Conservation (phyloP, 2,329 filamentous ascomycete species). For the Penicillium fuscoglaucum region DNA sequence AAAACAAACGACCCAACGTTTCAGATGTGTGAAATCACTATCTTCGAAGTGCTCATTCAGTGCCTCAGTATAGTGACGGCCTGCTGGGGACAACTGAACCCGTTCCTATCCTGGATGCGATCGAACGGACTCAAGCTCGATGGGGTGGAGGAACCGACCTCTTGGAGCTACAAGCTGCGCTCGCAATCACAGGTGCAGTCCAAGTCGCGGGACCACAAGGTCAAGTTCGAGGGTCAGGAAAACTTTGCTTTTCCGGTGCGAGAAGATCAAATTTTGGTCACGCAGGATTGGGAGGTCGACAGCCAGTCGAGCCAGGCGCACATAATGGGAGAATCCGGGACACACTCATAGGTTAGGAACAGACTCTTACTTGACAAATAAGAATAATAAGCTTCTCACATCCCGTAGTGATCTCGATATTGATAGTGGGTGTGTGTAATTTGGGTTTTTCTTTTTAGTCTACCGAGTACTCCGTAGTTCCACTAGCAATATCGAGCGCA, state of each 20-base stretch:
- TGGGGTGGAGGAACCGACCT: slow-evolving; percentile 13
- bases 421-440: background rate
- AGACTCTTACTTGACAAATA: background rate
- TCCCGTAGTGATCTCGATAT: background rate
- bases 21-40: slow-evolving; percentile 21
- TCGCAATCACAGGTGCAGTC: slow-evolving; percentile 7
- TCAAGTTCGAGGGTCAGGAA: background rate
- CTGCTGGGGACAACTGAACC: slow-evolving; percentile 25
- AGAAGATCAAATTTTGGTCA: slow-evolving; percentile 11
- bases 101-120: slow-evolving; percentile 21
- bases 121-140: slow-evolving; percentile 14
- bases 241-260: background rate
- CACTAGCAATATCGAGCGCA: background rate
- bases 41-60: slow-evolving; percentile 21
- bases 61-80: slow-evolving; percentile 30
- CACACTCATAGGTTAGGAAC: background rate
- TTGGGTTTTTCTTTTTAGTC: no score
- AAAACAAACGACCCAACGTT: slow-evolving; percentile 20
- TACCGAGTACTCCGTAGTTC: background rate
- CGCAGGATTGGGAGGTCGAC: slow-evolving; percentile 16
- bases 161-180: slow-evolving; percentile 5
- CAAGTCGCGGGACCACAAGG: background rate
- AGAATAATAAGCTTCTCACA: background rate
- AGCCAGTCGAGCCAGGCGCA: slow-evolving; percentile 15
- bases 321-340: background rate